Evolutionary conservation across 805 yeast genomes (phyloP).

Genomic region (Vanderwaltozyma verrucispora): DNA sequence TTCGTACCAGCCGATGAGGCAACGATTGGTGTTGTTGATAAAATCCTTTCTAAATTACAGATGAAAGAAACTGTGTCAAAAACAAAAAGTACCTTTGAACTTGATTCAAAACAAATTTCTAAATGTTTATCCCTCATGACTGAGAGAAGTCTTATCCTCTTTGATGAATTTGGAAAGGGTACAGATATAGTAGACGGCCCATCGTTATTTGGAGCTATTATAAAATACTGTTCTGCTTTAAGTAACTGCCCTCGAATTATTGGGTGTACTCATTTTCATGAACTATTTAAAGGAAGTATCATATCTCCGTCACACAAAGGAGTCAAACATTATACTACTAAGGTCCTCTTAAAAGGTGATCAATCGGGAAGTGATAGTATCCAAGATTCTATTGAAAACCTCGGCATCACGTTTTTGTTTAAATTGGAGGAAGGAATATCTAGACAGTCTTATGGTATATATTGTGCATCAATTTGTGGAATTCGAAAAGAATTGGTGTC

Average conservation of each 20-base stretch:
- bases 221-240: constrained; percentile 26
- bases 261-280: constrained; percentile 37
- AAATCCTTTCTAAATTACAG: constrained; percentile 36
- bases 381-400: constrained; percentile 1
- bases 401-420: constrained; percentile 28
- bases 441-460: constrained; percentile 29
- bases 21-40: constrained; percentile 37
- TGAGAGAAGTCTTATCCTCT: constrained; percentile 33
- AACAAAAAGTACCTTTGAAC: constrained; percentile 39
- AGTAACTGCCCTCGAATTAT: constrained; percentile 22
- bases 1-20: constrained; percentile 43
- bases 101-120: constrained; percentile 37
- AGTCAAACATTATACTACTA: constrained; percentile 30
- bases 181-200: constrained; percentile 40
- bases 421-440: constrained; percentile 26
- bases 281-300: constrained; percentile 26
- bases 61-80: constrained; percentile 33
- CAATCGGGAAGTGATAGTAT: neutral
- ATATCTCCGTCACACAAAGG: constrained; percentile 12
- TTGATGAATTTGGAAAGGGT: constrained; percentile 49
- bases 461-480: constrained; percentile 35
- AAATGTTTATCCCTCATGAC: constrained; percentile 34
- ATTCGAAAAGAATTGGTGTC: constrained; percentile 22
- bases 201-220: constrained; percentile 33
- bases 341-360: constrained; percentile 17